These are phyloP conservation scores for Xylaria venustula DNA, from an alignment of 495 filamentous ascomycete species.

Conservation along the genomic window DNA sequence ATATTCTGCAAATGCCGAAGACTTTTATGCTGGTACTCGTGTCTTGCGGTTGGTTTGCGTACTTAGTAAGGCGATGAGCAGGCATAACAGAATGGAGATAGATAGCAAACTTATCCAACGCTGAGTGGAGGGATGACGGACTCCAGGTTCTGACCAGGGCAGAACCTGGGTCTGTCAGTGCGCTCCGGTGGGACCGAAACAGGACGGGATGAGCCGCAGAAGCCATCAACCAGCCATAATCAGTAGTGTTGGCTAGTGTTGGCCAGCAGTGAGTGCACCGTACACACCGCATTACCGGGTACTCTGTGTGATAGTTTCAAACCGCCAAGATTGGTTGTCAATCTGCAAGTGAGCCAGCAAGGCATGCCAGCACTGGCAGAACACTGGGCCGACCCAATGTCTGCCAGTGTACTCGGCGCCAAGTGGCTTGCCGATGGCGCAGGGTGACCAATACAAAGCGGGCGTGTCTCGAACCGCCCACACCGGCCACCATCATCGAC, in stretches of 20 bases:
- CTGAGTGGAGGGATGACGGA: background rate
- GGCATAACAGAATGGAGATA: background rate
- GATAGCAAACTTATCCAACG: background rate
- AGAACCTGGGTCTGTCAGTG: no score
- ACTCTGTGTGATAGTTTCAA: no score
- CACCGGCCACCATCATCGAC: background rate
- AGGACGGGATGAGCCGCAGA: conserved; percentile 1
- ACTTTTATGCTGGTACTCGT: no score
- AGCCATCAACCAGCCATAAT: no score
- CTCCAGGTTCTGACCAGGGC: no score
- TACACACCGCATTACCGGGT: background rate
- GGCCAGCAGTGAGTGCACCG: no score
- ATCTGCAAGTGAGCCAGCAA: conserved; percentile 2
- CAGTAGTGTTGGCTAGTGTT: no score
- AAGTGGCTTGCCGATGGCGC: background rate
- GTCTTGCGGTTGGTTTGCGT: no score
- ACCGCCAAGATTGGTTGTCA: background rate
- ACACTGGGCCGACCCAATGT: no score
- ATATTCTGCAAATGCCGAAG: background rate
- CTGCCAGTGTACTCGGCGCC: background rate
- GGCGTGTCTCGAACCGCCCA: background rate
- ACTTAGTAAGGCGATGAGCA: no score
- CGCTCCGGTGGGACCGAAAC: background rate
- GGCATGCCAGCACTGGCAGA: background rate
- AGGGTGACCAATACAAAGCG: background rate